A percentile compares a stretch with the other conserved stretches of the same genome.
These are phyloP conservation scores for Aureobasidium uvarum DNA, from an alignment of 2,329 filamentous ascomycete genomes.

Conservation along the genomic window DNA sequence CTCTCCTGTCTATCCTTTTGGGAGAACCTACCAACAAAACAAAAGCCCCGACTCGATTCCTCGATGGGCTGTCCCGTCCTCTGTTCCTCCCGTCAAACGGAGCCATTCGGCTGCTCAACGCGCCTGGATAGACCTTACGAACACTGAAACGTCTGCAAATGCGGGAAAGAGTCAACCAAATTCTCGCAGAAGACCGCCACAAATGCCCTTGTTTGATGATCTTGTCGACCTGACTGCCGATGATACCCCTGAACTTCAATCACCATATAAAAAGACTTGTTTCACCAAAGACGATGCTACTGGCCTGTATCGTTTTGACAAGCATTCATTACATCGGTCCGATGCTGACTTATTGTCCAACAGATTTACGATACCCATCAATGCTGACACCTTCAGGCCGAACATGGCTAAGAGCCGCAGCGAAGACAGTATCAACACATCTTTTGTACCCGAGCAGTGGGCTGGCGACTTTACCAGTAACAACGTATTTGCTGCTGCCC, in stretches of 20 bases:
- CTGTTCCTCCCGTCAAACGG: conserved; percentile 19
- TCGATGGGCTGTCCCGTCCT: conserved; percentile 34
- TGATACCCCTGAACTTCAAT: background rate
- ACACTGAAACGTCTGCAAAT: background rate
- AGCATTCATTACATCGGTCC: background rate
- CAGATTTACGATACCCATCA: conserved; percentile 38
- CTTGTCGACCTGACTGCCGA: conserved; percentile 1
- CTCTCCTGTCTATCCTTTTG: conserved; percentile 23
- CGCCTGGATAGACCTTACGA: conserved; percentile 16
- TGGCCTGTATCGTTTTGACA: conserved; percentile 12
- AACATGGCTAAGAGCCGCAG: conserved; percentile 47
- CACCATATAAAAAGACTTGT: conserved; percentile 14
- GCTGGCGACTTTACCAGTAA: conserved; percentile 46
- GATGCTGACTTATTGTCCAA: conserved; percentile 28
- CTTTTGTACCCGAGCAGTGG: conserved; percentile 49
- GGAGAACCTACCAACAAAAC: conserved; percentile 9
- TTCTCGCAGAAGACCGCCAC: background rate
- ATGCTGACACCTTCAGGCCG: conserved; percentile 30
- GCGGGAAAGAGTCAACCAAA: conserved; percentile 9
- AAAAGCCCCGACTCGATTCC: conserved; percentile 31
- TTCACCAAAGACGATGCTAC: conserved; percentile 22
- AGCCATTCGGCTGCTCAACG: conserved; percentile 22
- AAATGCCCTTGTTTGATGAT: background rate
- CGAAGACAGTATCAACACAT: conserved; percentile 51
- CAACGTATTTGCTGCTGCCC: conserved; percentile 40